Percentiles rank a stretch among this genome's conserved stretches.
These are phyloP conservation scores for Neophaeococcomyces mojaviensis DNA, from an alignment of 2,329 filamentous ascomycete genomes.

Conservation along the genomic window DNA sequence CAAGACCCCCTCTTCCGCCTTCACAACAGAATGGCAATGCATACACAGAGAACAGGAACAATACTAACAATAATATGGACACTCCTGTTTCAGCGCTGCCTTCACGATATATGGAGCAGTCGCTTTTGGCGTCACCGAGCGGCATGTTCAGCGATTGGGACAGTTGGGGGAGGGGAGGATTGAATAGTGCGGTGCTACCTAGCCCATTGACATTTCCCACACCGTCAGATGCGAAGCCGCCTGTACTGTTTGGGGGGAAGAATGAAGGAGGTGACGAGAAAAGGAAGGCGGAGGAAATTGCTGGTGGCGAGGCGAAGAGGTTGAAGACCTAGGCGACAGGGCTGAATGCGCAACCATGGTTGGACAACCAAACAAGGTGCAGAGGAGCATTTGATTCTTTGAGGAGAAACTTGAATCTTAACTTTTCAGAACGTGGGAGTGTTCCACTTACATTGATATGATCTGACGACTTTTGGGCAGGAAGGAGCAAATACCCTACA, in stretches of 20 bases:
- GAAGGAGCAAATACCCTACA: no score
- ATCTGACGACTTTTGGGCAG: no score
- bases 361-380: no score
- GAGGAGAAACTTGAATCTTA: no score
- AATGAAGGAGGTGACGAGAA: conserved; percentile 17
- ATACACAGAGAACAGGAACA: conserved; percentile 28
- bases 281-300: conserved; percentile 17
- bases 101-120: conserved; percentile 80
- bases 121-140: conserved; percentile 81
- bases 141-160: conserved; percentile 92
- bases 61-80: conserved; percentile 41
- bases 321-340: conserved; percentile 22
- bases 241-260: conserved; percentile 28
- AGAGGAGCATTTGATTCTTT: no score
- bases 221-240: conserved; percentile 40
- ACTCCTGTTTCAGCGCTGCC: conserved; percentile 89
- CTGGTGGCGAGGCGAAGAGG: conserved; percentile 18
- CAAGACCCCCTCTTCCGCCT: conserved; percentile 69
- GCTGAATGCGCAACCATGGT: no score
- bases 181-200: conserved; percentile 76
- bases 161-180: conserved; percentile 29
- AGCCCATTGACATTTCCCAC: conserved; percentile 92
- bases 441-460: no score
- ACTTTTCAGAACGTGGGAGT: no score
- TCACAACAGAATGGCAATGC: conserved; percentile 34